Conservation (phyloP, 2,329 filamentous ascomycete species). For the Rachicladosporium sp. region DNA sequence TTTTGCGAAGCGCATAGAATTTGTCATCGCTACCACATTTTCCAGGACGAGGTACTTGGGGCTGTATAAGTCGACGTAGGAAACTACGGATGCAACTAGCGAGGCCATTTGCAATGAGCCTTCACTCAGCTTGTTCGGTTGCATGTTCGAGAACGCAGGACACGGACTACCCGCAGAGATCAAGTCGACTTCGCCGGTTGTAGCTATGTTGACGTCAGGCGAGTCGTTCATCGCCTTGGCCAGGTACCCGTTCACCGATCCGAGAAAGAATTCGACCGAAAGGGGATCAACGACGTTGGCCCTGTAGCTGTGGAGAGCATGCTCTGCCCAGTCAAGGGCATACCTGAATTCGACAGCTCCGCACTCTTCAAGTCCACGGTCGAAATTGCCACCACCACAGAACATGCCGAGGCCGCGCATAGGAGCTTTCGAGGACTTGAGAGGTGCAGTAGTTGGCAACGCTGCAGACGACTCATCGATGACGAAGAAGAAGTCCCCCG, state of each 20-base stretch:
- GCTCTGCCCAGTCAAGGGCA: conserved; percentile 53
- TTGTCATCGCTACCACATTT: conserved; percentile 58
- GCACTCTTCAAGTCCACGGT: conserved; percentile 61
- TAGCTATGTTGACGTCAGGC: conserved; percentile 37
- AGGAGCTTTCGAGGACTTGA: not conserved
- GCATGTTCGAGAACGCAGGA: conserved; percentile 59
- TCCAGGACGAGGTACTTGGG: conserved; percentile 67
- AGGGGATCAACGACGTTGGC: conserved; percentile 45
- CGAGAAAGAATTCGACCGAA: conserved; percentile 46
- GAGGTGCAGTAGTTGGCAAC: no score
- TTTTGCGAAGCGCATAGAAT: conserved; percentile 9
- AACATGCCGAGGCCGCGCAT: conserved; percentile 55
- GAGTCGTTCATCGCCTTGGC: conserved; percentile 41
- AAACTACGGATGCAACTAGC: conserved; percentile 62
- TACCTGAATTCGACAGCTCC: conserved; percentile 52
- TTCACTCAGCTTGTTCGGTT: conserved; percentile 42
- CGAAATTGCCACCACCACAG: conserved; percentile 67
- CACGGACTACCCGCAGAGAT: conserved; percentile 66
- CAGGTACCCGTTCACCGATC: conserved; percentile 61
- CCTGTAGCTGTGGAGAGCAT: conserved; percentile 60
- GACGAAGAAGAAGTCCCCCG: conserved; percentile 50
- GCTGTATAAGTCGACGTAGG: conserved; percentile 61
- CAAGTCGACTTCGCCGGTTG: conserved; percentile 52
- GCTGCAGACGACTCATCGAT: not conserved
- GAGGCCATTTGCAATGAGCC: conserved; percentile 58